phyloP scores from a whole-genome alignment of 768 basidiomycete genomes.

The Sarcomyxa edulis region DNA sequence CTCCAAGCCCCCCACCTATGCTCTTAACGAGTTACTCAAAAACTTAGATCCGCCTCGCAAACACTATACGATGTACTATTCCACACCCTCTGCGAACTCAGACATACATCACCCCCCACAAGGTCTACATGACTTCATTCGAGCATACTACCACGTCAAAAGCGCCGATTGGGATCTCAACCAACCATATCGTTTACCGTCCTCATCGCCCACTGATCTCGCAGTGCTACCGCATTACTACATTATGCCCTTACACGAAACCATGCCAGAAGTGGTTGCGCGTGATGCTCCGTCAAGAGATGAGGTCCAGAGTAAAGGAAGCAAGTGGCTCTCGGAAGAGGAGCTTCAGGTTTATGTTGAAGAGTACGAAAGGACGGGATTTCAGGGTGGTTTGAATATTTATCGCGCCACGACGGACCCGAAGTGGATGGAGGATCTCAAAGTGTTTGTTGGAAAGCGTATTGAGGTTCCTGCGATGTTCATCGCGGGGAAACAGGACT shows the following conservation, averaged over 20 bases:
- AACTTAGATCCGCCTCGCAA: constrained; percentile 47
- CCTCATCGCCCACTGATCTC: constrained; percentile 25
- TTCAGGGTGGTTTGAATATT: constrained; percentile 59
- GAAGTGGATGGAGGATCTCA: constrained; percentile 32
- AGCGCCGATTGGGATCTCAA: constrained; percentile 49
- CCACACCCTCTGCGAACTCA: constrained; percentile 36
- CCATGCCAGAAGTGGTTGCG: constrained; percentile 45
- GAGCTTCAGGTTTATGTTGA: constrained; percentile 44
- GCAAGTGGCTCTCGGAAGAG: constrained; percentile 42
- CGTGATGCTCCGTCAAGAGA: constrained; percentile 25
- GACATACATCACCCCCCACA: constrained; percentile 39
- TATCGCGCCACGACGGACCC: constrained; percentile 40
- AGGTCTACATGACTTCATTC: constrained; percentile 43
- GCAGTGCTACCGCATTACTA: constrained; percentile 52
- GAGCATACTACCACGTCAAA: constrained; percentile 54
- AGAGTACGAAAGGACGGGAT: constrained; percentile 48
- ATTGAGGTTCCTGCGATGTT: constrained; percentile 54
- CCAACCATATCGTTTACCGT: constrained; percentile 30
- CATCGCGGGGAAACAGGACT: constrained; percentile 34
- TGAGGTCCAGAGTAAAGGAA: constrained; percentile 18
- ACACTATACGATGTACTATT: constrained; percentile 51
- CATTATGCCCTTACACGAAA: constrained; percentile 48
- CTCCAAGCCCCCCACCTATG: constrained; percentile 5
- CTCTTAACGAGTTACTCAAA: constrained; percentile 12
- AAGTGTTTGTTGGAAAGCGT: constrained; percentile 37